Evolutionary conservation across 108 stramenopile species (phyloP), one percentile per base, ranked within the genome.

Genomic region (Seminavis robusta): DNA sequence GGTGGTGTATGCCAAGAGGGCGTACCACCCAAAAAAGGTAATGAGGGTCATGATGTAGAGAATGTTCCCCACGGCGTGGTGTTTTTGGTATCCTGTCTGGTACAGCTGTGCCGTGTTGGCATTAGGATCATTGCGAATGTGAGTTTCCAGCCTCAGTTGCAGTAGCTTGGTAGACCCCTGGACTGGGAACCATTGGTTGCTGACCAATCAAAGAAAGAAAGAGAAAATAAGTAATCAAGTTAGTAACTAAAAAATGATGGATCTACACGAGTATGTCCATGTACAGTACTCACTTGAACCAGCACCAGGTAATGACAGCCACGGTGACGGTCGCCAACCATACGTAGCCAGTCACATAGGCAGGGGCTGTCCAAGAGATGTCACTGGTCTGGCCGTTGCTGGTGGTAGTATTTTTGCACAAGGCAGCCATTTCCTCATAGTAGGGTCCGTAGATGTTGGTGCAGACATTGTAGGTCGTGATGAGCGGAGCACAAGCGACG

Each of bases 11-110:
- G 63, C 51, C 29, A 82, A 52, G 25, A 72, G 27, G n/a, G 40
- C 40, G 42, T 74, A 63, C 17, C 74, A 51, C 0, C 50, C 47
- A 30, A 69, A 33, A 9, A 59, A 40, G 13, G 61, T 53, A 8
- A 65, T 5, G 16, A 82, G 40, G 27, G 68, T 48, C 1, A 75
- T 24, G n/a, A 48, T 33, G 58, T 82, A 61, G 39, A 82, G 27
- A 34, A 33, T 38, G 8, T 36, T 60, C 6, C 80, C 80, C 45
- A 82, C 47, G 4, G 62, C 0, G n/a, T n/a, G n/a, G 47, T 59
- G 66, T 43, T 41, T 37, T 28, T 52, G 59, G 57, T 82, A 82
- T 24, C 73, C 80, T 16, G 80, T 78, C 52, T 82, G 80, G 0
- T 38, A 66, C 60, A 73, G 61, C 8, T 40, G 24, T 2, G 28